These are phyloP conservation scores for Talaromyces rugulosus DNA, from an alignment of 2,329 filamentous ascomycete genomes.

Conservation along the genomic window DNA sequence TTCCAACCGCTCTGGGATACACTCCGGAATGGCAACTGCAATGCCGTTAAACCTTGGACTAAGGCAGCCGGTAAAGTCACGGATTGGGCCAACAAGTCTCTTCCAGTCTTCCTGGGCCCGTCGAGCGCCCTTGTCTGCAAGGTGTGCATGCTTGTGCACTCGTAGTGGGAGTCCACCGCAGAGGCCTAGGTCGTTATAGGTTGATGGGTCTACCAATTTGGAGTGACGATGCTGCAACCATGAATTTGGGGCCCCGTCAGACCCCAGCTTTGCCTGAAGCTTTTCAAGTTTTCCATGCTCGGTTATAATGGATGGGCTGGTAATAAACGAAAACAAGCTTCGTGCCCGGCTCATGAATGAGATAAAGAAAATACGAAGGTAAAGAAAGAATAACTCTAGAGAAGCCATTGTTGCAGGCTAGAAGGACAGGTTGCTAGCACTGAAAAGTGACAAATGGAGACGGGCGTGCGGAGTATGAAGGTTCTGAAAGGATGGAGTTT, in stretches of 20 bases:
- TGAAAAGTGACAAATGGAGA: neutral
- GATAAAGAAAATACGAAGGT: neutral
- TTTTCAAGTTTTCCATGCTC: neutral
- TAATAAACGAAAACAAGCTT: neutral
- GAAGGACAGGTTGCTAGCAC: neutral
- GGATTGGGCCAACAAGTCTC: neutral
- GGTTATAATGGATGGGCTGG: neutral
- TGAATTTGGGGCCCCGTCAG: neutral
- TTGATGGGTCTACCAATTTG: neutral
- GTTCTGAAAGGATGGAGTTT: neutral
- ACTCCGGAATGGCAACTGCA: conserved; percentile 31
- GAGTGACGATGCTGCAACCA: neutral
- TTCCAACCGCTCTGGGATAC: conserved; percentile 36
- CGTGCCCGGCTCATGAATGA: neutral
- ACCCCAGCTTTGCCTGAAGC: neutral
- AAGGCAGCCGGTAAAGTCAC: conserved; percentile 19
- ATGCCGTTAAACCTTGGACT: conserved; percentile 25
- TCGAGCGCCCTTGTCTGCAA: neutral
- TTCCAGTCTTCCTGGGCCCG: neutral
- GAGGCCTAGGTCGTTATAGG: neutral
- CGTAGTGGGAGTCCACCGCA: neutral
- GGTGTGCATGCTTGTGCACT: neutral
- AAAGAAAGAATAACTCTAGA: neutral
- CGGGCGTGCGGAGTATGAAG: neutral
- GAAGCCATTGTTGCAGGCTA: neutral